Conservation (phyloP, 495 filamentous ascomycete species). For the Pyrenopolyporus hunteri region DNA sequence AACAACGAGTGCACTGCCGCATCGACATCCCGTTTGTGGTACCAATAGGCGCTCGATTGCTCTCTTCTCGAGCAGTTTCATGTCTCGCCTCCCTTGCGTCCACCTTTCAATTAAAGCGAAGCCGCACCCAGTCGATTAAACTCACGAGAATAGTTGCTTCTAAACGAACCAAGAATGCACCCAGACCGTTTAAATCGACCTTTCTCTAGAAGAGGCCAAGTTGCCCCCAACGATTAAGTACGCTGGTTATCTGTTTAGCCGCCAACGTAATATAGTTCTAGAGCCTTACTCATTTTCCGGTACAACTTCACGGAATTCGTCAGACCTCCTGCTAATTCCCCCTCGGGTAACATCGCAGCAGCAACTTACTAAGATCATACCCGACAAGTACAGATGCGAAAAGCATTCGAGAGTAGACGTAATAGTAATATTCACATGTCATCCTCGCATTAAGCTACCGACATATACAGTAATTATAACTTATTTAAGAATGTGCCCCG, state of each 20-base stretch:
- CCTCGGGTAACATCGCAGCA: not conserved
- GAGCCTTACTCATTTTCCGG: not conserved
- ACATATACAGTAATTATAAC: no score
- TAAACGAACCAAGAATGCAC: not conserved
- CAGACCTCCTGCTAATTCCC: slow-evolving; percentile 20
- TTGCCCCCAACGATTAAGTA: no score
- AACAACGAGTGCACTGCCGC: not conserved
- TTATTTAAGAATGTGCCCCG: no score
- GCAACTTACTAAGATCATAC: not conserved
- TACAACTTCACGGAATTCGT: slow-evolving; percentile 2
- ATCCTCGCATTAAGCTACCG: no score
- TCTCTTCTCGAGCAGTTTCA: slow-evolving; percentile 15
- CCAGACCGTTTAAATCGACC: no score
- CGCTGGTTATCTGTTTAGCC: slow-evolving; percentile 14
- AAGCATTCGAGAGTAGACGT: no score
- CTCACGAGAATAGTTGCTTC: not conserved
- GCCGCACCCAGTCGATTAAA: not conserved
- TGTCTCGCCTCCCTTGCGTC: slow-evolving; percentile 24
- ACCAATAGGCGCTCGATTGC: slow-evolving; percentile 8
- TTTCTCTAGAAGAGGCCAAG: no score
- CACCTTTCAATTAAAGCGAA: not conserved
- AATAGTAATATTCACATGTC: no score
- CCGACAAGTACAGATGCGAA: no score
- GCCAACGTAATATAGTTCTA: slow-evolving; percentile 6
- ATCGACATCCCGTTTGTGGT: not conserved